Conservation (phyloP, 2,329 filamentous ascomycete species). For the Phoma sp. region DNA sequence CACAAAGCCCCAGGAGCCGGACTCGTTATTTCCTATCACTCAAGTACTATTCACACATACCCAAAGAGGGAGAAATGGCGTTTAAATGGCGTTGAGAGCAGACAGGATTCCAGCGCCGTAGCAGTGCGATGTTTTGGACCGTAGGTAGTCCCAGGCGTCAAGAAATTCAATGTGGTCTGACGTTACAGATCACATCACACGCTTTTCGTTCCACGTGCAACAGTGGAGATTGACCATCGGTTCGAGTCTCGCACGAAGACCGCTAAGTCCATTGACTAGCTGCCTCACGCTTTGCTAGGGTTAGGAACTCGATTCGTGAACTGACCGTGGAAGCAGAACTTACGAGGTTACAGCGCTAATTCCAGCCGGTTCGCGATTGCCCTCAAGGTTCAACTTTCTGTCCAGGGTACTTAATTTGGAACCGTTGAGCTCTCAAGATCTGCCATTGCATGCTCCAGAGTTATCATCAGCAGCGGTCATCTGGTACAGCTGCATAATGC, state of each 20-base stretch:
- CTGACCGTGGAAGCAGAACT: slow-evolving; percentile 3
- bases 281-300: slow-evolving; percentile 1
- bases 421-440: background rate
- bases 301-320: background rate
- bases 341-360: background rate
- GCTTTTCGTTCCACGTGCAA: background rate
- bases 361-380: background rate
- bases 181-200: slow-evolving; percentile 9
- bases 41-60: background rate
- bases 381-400: background rate
- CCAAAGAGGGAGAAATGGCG: slow-evolving; percentile 11
- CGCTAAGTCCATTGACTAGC: background rate
- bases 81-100: slow-evolving; percentile 15
- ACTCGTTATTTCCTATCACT: background rate
- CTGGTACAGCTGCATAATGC: slow-evolving; percentile 34
- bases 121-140: slow-evolving; percentile 4
- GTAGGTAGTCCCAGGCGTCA: slow-evolving; percentile 32
- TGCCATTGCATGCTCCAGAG: background rate
- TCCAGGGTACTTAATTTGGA: background rate
- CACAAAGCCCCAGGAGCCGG: background rate
- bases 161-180: slow-evolving; percentile 23
- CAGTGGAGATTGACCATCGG: background rate
- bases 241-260: background rate
- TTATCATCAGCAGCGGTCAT: slow-evolving; percentile 30
- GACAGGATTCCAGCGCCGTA: background rate